Percentiles rank a stretch among this genome's conserved stretches.
Evolutionary conservation across 768 basidiomycete genomes (phyloP).

Genomic region (Omphalotus guepiniiformis): DNA sequence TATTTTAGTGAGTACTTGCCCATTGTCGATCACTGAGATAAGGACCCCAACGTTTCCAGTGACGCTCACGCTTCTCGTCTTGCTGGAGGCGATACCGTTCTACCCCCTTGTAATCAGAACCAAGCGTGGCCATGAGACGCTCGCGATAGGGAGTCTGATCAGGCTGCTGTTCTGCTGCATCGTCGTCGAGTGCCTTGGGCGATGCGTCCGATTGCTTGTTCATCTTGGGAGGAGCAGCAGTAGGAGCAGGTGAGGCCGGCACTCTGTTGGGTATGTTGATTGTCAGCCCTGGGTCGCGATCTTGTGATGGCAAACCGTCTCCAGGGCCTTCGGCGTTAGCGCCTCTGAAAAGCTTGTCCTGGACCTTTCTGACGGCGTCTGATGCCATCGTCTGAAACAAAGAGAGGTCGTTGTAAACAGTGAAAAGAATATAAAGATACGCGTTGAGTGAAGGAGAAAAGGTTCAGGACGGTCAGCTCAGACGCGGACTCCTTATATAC

Average conservation of each 20-base stretch:
- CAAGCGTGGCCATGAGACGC: slow-evolving; percentile 59
- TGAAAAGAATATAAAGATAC: no score
- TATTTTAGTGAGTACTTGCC: slow-evolving; percentile 51
- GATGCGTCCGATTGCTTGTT: slow-evolving; percentile 35
- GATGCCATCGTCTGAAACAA: slow-evolving; percentile 7
- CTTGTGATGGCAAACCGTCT: slow-evolving; percentile 13
- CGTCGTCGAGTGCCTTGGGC: slow-evolving; percentile 21
- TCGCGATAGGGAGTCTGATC: slow-evolving; percentile 48
- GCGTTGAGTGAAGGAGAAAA: no score
- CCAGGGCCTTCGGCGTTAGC: slow-evolving; percentile 25
- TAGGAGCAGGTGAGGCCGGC: slow-evolving; percentile 30
- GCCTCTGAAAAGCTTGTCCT: slow-evolving; percentile 66
- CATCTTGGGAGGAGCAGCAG: slow-evolving; percentile 43
- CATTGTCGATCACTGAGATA: slow-evolving; percentile 97
- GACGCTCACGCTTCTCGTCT: slow-evolving; percentile 70
- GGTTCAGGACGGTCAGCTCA: no score
- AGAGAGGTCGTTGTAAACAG: no score
- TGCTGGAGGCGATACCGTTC: slow-evolving; percentile 86
- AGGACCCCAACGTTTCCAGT: slow-evolving; percentile 99
- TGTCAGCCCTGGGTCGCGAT: slow-evolving; percentile 38
- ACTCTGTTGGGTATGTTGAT: slow-evolving; percentile 66
- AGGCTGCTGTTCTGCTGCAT: slow-evolving; percentile 9
- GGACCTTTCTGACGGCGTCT: slow-evolving; percentile 54
- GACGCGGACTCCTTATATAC: no score
- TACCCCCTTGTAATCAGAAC: slow-evolving; percentile 68